Conservation (phyloP, 805 yeast species). For the Wickerhamiella kurtzmanii region DNA sequence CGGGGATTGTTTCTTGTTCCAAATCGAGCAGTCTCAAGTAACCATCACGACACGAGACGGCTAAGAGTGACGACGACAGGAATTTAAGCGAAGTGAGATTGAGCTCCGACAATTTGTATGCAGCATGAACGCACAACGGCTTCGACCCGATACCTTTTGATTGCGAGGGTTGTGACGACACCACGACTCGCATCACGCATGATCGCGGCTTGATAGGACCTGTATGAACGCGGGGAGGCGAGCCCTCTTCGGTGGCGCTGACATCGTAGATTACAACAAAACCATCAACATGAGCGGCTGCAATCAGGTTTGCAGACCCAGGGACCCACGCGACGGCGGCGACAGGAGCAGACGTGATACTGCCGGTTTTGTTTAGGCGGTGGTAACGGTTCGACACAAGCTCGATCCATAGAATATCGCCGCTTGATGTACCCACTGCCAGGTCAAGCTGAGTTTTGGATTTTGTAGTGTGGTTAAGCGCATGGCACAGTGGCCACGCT, state of each 20-base stretch:
- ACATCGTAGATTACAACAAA: conserved; percentile 40
- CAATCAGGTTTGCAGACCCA: conserved; percentile 31
- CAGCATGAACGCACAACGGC: conserved; percentile 27
- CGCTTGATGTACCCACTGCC: conserved; percentile 48
- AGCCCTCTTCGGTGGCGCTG: conserved; percentile 32
- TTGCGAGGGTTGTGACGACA: background rate
- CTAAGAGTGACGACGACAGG: conserved; percentile 24
- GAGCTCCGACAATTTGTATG: conserved; percentile 46
- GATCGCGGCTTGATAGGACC: background rate
- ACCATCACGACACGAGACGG: conserved; percentile 55
- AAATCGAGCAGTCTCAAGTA: conserved; percentile 45
- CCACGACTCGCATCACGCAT: conserved; percentile 2
- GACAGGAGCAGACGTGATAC: conserved; percentile 31
- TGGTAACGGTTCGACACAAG: conserved; percentile 36
- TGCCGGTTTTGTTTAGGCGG: conserved; percentile 40
- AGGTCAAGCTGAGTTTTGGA: conserved; percentile 32
- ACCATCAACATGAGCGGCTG: conserved; percentile 54
- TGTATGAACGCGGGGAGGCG: conserved; percentile 6
- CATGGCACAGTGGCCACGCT: conserved; percentile 29
- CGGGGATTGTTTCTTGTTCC: conserved; percentile 32
- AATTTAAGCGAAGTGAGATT: conserved; percentile 39
- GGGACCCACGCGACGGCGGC: conserved; percentile 37
- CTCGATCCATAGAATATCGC: conserved; percentile 54
- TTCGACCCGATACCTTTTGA: background rate
- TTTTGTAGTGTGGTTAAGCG: conserved; percentile 23